Base-by-base conservation (phyloP, 768 basidiomycete species). In the Jaapia argillacea region DNA sequence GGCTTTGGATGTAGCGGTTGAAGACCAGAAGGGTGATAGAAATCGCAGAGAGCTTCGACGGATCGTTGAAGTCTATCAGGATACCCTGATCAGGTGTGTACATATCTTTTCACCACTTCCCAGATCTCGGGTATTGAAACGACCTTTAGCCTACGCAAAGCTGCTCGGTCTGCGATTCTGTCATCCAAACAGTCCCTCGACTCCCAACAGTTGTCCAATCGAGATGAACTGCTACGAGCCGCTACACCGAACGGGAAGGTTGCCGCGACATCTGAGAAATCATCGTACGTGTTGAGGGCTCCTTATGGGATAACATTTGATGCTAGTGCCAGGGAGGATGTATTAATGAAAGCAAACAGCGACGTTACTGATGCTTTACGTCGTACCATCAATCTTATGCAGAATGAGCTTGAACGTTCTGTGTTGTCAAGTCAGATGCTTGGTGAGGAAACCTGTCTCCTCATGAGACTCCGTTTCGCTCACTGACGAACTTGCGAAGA, bases 291-390 rank as follows among this genome's bases (percentile, higher is more conserved):
- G 5, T 18, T 22, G 21, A 44, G 21, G 24, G 16, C 20, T 28
- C 22, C 31, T 41, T 41, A n/a, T n/a, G 22, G 24, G 5, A 28
- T 3, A 12, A 26, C 24, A 16, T 31, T 28, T 45, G 24, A 28
- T 13, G 36, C 33, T 36, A 2, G 6, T 54, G 52, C 5, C 37
- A 85, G 82, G 5, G 90, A 91, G 49, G 92, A 96, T 51, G 72
- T 73, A 0, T 71, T 99, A 10, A 91, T 92, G 82, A 79, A 79
- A 49, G 81, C 89, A n/a, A 89, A 81, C 44, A 74, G 85, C 48
- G 76, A 92, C 48, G 88, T 99, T 6, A 97, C 93, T 1, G 83
- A 86, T 18, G 79, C 88, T 3, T 68, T 98, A 6, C 79, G 87
- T 38, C 75, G 92, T 26, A 97, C 93, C 3, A 74, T 90, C 27